A percentile compares a stretch with the other conserved stretches of the same genome.
Conservation (phyloP, 768 basidiomycete species). For the Suillus placidus region DNA sequence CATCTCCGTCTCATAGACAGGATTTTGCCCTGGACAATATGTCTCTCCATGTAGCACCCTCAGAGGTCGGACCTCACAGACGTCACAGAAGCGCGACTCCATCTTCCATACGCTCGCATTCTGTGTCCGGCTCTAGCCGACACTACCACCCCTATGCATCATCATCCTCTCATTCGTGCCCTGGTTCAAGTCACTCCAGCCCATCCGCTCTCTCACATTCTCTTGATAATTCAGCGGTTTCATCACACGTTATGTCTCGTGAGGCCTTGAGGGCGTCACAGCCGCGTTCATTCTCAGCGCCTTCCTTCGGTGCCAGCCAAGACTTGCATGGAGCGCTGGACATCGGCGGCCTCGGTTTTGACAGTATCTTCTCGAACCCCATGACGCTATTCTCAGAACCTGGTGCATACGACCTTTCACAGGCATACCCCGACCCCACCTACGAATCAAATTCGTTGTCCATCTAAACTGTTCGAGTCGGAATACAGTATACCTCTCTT, state of each 20-base stretch:
- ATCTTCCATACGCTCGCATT: conserved; percentile 54
- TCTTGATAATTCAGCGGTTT: conserved; percentile 29
- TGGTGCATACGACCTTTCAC: conserved; percentile 24
- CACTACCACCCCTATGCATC: conserved; percentile 63
- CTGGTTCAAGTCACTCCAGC: conserved; percentile 34
- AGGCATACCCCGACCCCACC: conserved; percentile 21
- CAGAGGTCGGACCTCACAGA: conserved; percentile 60
- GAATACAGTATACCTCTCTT: conserved; percentile 25
- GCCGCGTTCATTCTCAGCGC: conserved; percentile 26
- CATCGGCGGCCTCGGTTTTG: conserved; percentile 17
- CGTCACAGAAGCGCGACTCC: conserved; percentile 82
- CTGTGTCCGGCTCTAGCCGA: conserved; percentile 47
- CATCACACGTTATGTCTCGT: conserved; percentile 22
- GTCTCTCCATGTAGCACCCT: conserved; percentile 28
- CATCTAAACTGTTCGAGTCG: neutral
- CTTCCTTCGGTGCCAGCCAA: conserved; percentile 10
- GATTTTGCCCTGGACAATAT: conserved; percentile 52
- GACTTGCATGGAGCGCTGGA: neutral
- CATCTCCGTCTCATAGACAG: conserved; percentile 71
- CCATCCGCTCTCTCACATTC: conserved; percentile 32
- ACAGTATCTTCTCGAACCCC: conserved; percentile 26
- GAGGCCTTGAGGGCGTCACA: conserved; percentile 14
- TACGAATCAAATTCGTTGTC: conserved; percentile 25
- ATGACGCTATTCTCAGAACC: conserved; percentile 31
- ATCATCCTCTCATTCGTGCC: conserved; percentile 31